Base-by-base conservation (phyloP, 1,284 basidiomycete genomes). In the Puccinia hordei region DNA sequence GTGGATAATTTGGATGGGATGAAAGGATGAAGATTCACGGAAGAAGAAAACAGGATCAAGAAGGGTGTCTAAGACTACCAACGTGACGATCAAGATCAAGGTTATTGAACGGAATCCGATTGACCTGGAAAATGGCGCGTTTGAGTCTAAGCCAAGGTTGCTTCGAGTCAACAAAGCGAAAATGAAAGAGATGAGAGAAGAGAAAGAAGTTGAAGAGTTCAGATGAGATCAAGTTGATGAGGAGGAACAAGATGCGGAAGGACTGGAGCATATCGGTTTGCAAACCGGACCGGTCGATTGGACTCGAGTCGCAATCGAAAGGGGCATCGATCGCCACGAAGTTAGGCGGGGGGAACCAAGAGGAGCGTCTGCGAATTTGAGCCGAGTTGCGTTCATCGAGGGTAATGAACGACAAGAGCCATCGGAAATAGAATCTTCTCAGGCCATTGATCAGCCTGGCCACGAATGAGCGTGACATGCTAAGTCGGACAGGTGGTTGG, bases 291-390 rank as follows among this genome's bases (percentile, higher is more conserved):
- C n/a, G 24, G 27, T 59, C 57, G 24, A 59, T 30, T 8, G 57
- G 57, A 33, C 27, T 59, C 9, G 57, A 27, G 53, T 55, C 53
- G 57, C 24, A 27, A 4, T 24, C 13, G 27, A 59, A 59, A 1
- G 27, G 57, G 24, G 1, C 57, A 27, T 46, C 17, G 46, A 71
- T 71, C 2, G 41, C 22, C 24, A 71, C 15, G n/a, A 71, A 71
- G 27, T 71, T 19, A 6, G 68, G 68, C 27, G 68, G 68, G 5
- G 68, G 68, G n/a, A 71, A 71, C 68, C 68, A 71, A 13, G 68
- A 71, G 1, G 68, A 49, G 19, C 68, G 41, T 24, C 46, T 44
- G 2, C 17, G 13, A 4, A 71, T 19, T 15, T 44, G 41, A 27
- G 19, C 63, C 41, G 46, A 30, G 15, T 33, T 19, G 15, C 44